These are phyloP conservation scores for Leptodermis oblonga DNA, from an alignment of 257 asterid genomes.

Conservation along the genomic window DNA sequence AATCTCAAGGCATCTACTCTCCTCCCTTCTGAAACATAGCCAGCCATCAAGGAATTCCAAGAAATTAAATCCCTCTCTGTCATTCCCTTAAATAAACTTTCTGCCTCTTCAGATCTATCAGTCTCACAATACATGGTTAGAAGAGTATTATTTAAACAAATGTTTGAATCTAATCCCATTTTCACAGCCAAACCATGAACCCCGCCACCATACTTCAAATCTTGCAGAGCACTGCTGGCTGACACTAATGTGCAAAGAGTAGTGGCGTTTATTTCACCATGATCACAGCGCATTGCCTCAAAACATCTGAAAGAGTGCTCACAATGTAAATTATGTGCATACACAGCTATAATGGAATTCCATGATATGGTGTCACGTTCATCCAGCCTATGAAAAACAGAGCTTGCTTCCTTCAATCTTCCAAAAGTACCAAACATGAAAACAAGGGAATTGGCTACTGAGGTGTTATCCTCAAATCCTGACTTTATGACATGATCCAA, in stretches of 20 bases:
- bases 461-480: constrained; percentile 54
- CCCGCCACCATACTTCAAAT: constrained; percentile 66
- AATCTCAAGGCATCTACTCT: constrained; percentile 49
- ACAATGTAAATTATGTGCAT: constrained; percentile 41
- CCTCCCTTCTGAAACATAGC: constrained; percentile 55
- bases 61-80: constrained; percentile 62
- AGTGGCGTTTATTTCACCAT: constrained; percentile 51
- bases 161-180: constrained; percentile 53
- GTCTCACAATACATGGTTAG: constrained; percentile 68
- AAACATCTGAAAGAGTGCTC: constrained; percentile 51
- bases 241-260: constrained; percentile 65
- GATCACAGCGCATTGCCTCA: constrained; percentile 57
- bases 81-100: constrained; percentile 51
- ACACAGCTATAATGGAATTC: constrained; percentile 80
- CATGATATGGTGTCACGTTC: constrained; percentile 68
- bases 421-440: constrained; percentile 57
- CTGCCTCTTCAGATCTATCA: constrained; percentile 49
- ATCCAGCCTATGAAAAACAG: constrained; percentile 52
- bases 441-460: constrained; percentile 72
- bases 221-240: constrained; percentile 42
- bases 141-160: constrained; percentile 65
- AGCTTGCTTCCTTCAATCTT: constrained; percentile 38
- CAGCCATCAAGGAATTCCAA: constrained; percentile 88
- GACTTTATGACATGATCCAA: constrained; percentile 66
- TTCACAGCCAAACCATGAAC: constrained; percentile 72